Evolutionary conservation across 73 alveolate genomes (phyloP).

Genomic region (Tetrahymena malaccensis): DNA sequence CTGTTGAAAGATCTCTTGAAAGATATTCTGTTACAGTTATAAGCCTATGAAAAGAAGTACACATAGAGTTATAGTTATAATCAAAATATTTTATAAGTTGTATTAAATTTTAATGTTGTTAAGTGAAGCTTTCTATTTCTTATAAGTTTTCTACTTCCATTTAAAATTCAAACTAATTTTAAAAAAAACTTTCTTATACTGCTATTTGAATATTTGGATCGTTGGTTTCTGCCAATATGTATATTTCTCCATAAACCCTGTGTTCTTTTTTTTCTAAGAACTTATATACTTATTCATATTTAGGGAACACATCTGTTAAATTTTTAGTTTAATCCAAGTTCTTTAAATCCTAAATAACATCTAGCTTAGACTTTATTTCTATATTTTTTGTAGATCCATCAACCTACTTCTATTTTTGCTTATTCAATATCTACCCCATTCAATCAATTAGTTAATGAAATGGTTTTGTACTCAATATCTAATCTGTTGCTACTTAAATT

Average conservation of each 20-base stretch:
- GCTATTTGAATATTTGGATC: neutral
- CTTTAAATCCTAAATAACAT: neutral
- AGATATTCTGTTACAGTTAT: neutral
- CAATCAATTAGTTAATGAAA: neutral
- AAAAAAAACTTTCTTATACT: neutral
- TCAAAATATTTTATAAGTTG: neutral
- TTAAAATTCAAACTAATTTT: neutral
- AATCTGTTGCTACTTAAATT: neutral
- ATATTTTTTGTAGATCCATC: neutral
- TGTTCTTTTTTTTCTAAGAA: neutral
- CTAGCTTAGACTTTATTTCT: neutral
- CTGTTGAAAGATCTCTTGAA: neutral
- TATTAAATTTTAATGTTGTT: neutral
- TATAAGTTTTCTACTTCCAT: neutral
- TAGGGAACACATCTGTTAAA: neutral
- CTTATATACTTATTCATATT: neutral
- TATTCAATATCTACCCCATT: neutral
- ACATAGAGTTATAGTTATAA: neutral
- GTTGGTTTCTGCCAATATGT: neutral
- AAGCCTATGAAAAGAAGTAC: neutral
- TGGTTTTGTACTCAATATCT: neutral
- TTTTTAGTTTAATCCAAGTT: neutral
- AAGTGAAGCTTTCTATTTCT: neutral
- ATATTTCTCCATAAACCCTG: neutral
- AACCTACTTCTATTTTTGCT: neutral